Evolutionary conservation across 768 basidiomycete genomes (phyloP).

Genomic region (Cyathus striatus): DNA sequence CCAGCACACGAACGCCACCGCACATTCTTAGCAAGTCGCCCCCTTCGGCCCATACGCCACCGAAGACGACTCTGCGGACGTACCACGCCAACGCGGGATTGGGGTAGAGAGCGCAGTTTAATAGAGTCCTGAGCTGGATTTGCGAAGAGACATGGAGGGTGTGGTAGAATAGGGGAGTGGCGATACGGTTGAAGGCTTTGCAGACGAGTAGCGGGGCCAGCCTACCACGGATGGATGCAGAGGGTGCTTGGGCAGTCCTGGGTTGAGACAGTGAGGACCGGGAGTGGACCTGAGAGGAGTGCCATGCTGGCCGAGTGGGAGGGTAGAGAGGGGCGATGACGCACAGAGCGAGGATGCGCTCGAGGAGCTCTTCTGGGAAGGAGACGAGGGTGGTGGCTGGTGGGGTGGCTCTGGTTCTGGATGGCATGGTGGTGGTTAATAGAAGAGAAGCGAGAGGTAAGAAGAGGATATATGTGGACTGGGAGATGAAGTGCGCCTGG

Average conservation of each 20-base stretch:
- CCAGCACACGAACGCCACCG: constrained; percentile 20
- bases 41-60: constrained; percentile 33
- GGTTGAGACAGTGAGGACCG: background rate
- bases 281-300: no score
- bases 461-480: background rate
- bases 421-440: background rate
- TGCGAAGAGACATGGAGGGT: constrained; percentile 38
- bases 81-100: constrained; percentile 30
- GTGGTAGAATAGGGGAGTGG: constrained; percentile 53
- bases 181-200: constrained; percentile 48
- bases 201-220: constrained; percentile 51
- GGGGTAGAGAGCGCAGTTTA: constrained; percentile 28
- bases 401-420: background rate
- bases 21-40: constrained; percentile 29
- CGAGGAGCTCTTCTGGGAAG: constrained; percentile 29
- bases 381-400: constrained; percentile 6
- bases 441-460: background rate
- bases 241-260: constrained; percentile 1
- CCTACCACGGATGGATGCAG: constrained; percentile 25
- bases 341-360: constrained; percentile 23
- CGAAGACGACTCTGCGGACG: constrained; percentile 37
- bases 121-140: constrained; percentile 30
- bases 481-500: background rate
- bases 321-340: constrained; percentile 11
- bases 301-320: constrained; percentile 10